A percentile compares a stretch with the other conserved stretches of the same genome.
phyloP scores from a whole-genome alignment of 441 rosid species.

The Populus hybrid region DNA sequence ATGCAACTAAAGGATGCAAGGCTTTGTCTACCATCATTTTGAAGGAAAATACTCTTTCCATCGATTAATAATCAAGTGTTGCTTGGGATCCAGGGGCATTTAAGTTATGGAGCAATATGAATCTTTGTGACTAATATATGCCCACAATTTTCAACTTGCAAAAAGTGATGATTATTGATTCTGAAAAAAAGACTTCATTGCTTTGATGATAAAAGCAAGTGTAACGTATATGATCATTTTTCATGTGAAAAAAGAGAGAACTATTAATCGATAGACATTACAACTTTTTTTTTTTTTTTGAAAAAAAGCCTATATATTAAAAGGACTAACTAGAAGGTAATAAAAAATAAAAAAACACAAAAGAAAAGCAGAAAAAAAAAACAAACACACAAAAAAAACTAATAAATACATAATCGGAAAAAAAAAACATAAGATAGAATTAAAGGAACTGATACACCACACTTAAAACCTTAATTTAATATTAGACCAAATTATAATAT shows the following conservation, averaged over 20 bases:
- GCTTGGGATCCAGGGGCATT: neutral
- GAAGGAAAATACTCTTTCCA: neutral
- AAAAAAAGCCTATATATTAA: no score
- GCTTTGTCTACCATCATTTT: neutral
- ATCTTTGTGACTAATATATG: neutral
- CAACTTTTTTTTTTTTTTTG: no score
- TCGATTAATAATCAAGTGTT: neutral
- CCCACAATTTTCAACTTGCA: neutral
- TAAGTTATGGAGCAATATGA: neutral
- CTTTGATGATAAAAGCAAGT: neutral
- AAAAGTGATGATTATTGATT: neutral
- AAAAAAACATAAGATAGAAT: no score
- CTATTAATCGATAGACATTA: no score
- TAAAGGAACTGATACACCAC: fast-evolving
- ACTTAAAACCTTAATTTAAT: no score
- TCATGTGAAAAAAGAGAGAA: no score
- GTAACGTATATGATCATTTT: neutral
- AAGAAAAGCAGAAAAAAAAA: no score
- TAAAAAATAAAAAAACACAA: no score
- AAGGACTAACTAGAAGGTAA: no score
- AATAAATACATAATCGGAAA: no score
- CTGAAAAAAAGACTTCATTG: neutral
- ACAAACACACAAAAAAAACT: no score
- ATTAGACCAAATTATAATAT: no score
- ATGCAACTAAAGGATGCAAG: neutral